Evolutionary conservation across 768 basidiomycete species (phyloP), one percentile per base, ranked within the genome.

Genomic region (Lanmaoa rubissima): DNA sequence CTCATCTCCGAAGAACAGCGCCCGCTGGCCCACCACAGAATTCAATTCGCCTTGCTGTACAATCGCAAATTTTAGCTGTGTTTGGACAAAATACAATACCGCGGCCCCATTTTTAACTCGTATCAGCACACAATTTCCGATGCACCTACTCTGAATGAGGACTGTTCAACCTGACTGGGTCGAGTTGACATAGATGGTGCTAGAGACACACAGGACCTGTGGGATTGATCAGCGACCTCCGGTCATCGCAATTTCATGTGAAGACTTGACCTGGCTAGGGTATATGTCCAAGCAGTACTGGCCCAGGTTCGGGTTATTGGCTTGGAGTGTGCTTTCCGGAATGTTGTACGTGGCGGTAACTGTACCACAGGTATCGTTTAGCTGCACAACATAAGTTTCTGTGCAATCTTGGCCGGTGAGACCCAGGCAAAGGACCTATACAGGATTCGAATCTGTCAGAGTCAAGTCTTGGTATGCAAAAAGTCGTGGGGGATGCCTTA

Each of bases 281-380:
- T 82, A 82, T 51, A 88, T 76, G 72, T 85, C 85, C 36, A 67
- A 68, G 72, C 84, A 86, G 8, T 35, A 61, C 10, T 59, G 52
- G 68, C 83, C 72, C 54, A 89, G 67, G 64, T 88, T 85, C 3
- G 83, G 86, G 74, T 89, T 90, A 75, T 89, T 88, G 5, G 28
- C 28, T 31, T 74, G 63, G 58, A 76, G 66, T 19, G 90, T 73
- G 40, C 61, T 74, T 59, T 75, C 57, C 47, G 76, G 64, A 55
- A 85, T 79, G 31, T 73, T 74, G 55, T 78, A 76, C 21, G 55
- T 65, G 0, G 55, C 46, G 3, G 78, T 69, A 51, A 89, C 78
- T 21, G 44, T 50, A 1, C 48, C 60, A 71, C 88, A 90, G 32
- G 71, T 77, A 63, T 88, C 80, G 17, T 79, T 80, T 0, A 61